Percentiles rank a stretch among this genome's conserved stretches.
These are phyloP conservation scores for Irpex sp. DNA, from an alignment of 1,284 basidiomycete genomes.

Conservation along the genomic window DNA sequence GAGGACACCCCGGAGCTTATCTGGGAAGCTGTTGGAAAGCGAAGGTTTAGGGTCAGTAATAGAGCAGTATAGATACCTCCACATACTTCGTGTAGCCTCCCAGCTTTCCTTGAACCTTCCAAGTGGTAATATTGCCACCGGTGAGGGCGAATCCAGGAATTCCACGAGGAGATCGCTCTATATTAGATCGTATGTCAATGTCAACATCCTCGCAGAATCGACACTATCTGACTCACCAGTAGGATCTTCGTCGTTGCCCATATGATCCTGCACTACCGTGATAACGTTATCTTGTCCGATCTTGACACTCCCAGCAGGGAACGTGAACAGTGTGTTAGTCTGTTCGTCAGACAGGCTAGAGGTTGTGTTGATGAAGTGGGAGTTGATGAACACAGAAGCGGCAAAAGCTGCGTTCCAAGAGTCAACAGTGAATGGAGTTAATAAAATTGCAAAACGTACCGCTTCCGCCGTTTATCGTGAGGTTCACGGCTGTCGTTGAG, in stretches of 20 bases:
- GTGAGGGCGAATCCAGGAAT: constrained; percentile 69
- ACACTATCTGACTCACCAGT: constrained; percentile 30
- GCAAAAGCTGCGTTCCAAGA: constrained; percentile 39
- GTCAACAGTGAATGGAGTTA: too few relatives aligned
- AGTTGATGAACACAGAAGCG: constrained; percentile 76
- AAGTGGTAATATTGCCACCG: constrained; percentile 52
- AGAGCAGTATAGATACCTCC: neutral
- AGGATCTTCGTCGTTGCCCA: constrained; percentile 64
- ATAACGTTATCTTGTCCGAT: constrained; percentile 62
- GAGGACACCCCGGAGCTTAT: constrained; percentile 61
- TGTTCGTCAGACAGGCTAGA: constrained; percentile 56
- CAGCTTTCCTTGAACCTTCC: constrained; percentile 80
- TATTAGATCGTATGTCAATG: neutral
- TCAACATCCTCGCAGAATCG: neutral
- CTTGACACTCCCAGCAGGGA: constrained; percentile 49
- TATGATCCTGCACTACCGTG: constrained; percentile 77
- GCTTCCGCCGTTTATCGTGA: constrained; percentile 75
- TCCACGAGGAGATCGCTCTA: constrained; percentile 66
- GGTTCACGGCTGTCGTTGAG: constrained; percentile 52
- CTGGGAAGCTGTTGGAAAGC: constrained; percentile 45
- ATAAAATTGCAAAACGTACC: too few relatives aligned
- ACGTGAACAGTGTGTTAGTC: constrained; percentile 56
- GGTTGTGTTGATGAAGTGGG: constrained; percentile 63
- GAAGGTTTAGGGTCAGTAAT: neutral
- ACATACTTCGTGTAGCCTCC: constrained; percentile 67